Conservation (phyloP, 106 monocot species). For the Dioscorea zingiberensis region DNA sequence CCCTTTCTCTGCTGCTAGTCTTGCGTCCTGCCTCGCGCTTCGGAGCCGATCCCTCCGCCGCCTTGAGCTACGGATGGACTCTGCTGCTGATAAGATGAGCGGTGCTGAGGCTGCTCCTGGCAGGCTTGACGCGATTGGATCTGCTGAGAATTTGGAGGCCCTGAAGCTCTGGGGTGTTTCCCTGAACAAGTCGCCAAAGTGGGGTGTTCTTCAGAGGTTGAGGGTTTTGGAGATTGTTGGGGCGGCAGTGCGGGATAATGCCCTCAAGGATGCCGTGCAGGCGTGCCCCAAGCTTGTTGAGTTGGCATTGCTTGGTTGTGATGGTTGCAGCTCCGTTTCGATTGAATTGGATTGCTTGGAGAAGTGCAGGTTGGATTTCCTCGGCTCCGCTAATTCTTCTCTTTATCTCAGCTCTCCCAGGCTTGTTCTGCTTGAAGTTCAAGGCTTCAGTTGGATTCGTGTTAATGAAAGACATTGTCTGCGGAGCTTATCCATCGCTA, state of each 20-base stretch:
- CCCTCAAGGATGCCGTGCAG: conserved; percentile 30
- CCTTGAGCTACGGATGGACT: conserved; percentile 86
- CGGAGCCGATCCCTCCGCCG: conserved; percentile 33
- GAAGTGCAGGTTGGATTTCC: conserved; percentile 81
- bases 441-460: conserved; percentile 72
- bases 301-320: conserved; percentile 83
- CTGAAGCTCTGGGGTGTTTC: conserved; percentile 87
- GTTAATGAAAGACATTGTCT: conserved; percentile 42
- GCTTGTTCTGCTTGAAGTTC: conserved; percentile 42
- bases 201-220: conserved; percentile 42
- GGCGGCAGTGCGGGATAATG: conserved; percentile 41
- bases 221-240: conserved; percentile 65
- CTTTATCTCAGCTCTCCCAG: conserved; percentile 42
- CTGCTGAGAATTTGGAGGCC: conserved; percentile 39
- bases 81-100: conserved; percentile 17
- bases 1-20: conserved; percentile 51
- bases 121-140: conserved; percentile 45
- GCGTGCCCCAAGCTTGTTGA: conserved; percentile 74
- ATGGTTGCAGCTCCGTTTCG: conserved; percentile 37
- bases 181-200: conserved; percentile 44
- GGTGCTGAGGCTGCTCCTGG: not conserved
- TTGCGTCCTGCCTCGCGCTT: conserved; percentile 47
- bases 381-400: conserved; percentile 37
- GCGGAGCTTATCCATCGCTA: conserved; percentile 50
- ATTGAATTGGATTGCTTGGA: conserved; percentile 52